phyloP scores from a whole-genome alignment of 352 stramenopile genomes.

The Globisporangium abappressorium region DNA sequence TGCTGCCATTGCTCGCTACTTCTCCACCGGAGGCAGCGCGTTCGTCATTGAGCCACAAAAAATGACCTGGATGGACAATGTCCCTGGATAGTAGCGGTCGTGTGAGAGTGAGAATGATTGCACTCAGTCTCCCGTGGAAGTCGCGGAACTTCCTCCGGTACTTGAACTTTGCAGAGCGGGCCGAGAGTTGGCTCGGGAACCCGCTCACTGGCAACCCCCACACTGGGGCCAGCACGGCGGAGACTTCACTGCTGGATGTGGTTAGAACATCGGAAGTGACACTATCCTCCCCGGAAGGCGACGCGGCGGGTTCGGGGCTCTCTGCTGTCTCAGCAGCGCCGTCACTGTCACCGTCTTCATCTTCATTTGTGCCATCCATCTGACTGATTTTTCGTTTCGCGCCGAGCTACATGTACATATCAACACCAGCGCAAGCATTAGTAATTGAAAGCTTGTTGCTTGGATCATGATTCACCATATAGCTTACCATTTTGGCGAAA shows the following conservation, averaged over 20 bases:
- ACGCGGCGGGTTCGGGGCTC: background rate
- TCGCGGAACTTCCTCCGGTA: slow-evolving; percentile 32
- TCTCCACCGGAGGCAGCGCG: background rate
- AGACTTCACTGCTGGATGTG: slow-evolving; percentile 11
- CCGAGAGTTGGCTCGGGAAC: slow-evolving; percentile 42
- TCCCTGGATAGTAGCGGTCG: slow-evolving; percentile 23
- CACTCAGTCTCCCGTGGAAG: slow-evolving; percentile 34
- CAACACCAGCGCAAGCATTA: background rate
- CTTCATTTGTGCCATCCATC: slow-evolving; percentile 6
- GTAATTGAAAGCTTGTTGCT: background rate
- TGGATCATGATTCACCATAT: background rate
- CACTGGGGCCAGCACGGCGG: slow-evolving; percentile 26
- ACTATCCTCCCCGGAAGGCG: background rate
- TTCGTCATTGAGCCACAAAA: slow-evolving; percentile 34
- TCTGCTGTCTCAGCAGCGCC: background rate
- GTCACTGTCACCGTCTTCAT: slow-evolving; percentile 3
- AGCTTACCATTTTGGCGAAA: slow-evolving; percentile 13
- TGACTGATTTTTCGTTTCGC: slow-evolving; percentile 15
- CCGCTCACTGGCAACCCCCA: slow-evolving; percentile 37
- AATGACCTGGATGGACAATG: slow-evolving; percentile 25
- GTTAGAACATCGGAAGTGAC: background rate
- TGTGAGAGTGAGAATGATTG: slow-evolving; percentile 46
- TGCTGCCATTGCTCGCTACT: background rate
- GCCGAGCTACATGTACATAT: slow-evolving; percentile 1
- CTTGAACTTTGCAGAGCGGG: slow-evolving; percentile 37